These are phyloP conservation scores for Triangularia setosa DNA, from an alignment of 2,329 filamentous ascomycete species.

Conservation along the genomic window DNA sequence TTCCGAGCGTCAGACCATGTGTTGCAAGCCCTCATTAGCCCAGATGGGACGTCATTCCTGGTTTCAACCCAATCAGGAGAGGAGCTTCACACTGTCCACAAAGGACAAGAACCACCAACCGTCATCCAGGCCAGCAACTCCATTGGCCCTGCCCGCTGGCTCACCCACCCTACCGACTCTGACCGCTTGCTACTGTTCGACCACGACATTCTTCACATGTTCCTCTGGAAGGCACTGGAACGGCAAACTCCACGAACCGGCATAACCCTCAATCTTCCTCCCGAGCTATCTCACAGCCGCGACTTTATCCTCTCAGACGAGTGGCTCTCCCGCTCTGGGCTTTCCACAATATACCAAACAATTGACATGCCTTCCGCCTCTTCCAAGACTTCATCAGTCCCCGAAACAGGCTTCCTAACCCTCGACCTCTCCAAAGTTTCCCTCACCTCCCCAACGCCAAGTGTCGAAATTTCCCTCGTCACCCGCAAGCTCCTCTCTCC, in stretches of 20 bases:
- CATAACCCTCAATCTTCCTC: constrained; percentile 7
- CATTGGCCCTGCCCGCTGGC: constrained; percentile 8
- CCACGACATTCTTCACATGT: constrained; percentile 12
- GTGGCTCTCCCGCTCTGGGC: constrained; percentile 14
- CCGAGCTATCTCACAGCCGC: constrained; percentile 3
- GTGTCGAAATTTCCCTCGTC: background rate
- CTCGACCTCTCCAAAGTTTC: constrained; percentile 9
- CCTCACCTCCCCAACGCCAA: background rate
- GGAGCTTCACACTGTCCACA: constrained; percentile 6
- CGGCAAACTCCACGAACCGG: constrained; percentile 6
- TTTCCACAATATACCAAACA: constrained; percentile 7
- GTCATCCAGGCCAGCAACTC: background rate
- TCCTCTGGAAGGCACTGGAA: constrained; percentile 12
- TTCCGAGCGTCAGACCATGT: constrained; percentile 16
- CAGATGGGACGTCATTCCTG: constrained; percentile 12
- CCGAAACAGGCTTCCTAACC: constrained; percentile 14
- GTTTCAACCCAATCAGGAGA: constrained; percentile 12
- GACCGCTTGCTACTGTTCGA: constrained; percentile 13
- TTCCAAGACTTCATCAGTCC: background rate
- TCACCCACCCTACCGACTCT: constrained; percentile 15
- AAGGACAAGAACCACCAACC: background rate
- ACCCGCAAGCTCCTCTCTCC: constrained; percentile 4
- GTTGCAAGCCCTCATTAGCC: constrained; percentile 14
- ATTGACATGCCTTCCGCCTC: constrained; percentile 1
- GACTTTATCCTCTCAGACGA: constrained; percentile 6